Percentiles rank a stretch among this genome's conserved stretches.
These are phyloP conservation scores for Rhynchosporium graminicola DNA, from an alignment of 2,329 filamentous ascomycete genomes.

Conservation along the genomic window DNA sequence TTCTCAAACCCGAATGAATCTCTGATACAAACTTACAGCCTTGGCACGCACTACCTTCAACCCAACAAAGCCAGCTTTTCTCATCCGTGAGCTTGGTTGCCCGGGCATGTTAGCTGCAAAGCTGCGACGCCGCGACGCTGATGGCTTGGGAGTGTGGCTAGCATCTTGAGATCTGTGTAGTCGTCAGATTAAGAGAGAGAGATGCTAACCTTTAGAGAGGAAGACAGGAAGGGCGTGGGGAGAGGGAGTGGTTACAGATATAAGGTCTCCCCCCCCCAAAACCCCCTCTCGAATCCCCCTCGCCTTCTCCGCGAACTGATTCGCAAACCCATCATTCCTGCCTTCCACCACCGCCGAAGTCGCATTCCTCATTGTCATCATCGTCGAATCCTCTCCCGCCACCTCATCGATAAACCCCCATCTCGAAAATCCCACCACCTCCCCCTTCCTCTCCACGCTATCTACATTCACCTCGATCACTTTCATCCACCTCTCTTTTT, in stretches of 20 bases:
- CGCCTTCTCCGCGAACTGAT: not conserved
- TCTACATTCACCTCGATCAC: not conserved
- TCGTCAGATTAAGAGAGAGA: too few relatives aligned
- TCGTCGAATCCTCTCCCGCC: not conserved
- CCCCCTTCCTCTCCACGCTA: too few relatives aligned
- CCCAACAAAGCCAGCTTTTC: not conserved
- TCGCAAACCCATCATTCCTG: not conserved
- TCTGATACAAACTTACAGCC: not conserved
- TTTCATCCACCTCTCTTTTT: not conserved
- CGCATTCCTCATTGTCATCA: not conserved
- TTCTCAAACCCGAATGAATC: not conserved
- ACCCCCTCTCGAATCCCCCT: not conserved
- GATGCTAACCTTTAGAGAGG: too few relatives aligned
- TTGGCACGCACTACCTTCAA: not conserved
- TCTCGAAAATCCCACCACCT: not conserved
- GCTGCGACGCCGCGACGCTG: not conserved
- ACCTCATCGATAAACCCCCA: not conserved
- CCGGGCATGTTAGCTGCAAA: not conserved
- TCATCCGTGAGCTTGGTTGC: not conserved
- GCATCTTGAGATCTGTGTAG: not conserved
- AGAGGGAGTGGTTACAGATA: too few relatives aligned
- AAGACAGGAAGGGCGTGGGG: not conserved
- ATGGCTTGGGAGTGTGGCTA: not conserved
- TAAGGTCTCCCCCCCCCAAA: not conserved
- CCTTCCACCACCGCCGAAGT: not conserved